Percentiles rank a stretch among this genome's conserved stretches.
Evolutionary conservation across 2,329 filamentous ascomycete species (phyloP).

Genomic region (Beauveria asiatica): DNA sequence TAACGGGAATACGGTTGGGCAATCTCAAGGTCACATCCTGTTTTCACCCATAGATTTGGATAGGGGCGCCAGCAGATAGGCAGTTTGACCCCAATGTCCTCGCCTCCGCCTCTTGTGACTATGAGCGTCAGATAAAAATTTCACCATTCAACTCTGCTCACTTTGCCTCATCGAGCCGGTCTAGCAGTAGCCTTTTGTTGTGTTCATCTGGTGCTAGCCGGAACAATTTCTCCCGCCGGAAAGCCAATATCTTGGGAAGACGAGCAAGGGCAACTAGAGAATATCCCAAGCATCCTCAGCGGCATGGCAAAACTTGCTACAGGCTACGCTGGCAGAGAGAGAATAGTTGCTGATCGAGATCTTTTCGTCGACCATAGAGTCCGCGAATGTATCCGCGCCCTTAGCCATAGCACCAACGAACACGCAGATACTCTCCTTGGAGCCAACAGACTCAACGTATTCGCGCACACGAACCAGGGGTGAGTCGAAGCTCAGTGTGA

Average conservation of each 20-base stretch:
- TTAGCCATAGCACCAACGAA: conserved; percentile 99
- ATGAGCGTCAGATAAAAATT: neutral
- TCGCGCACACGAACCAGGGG: conserved; percentile 79
- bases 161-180: neutral
- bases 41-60: neutral
- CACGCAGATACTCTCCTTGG: conserved; percentile 90
- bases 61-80: neutral
- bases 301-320: conserved; percentile 98
- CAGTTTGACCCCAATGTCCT: neutral
- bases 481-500: conserved; percentile 91
- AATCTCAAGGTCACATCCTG: neutral
- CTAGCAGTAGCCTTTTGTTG: neutral
- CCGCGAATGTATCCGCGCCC: conserved; percentile 89
- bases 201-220: neutral
- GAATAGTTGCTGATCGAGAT: conserved; percentile 99
- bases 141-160: neutral
- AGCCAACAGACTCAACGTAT: conserved; percentile 70
- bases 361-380: conserved; percentile 88
- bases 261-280: conserved; percentile 43
- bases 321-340: conserved; percentile 92
- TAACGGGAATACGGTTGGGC: neutral
- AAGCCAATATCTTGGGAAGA: neutral
- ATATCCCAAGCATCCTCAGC: conserved; percentile 95
- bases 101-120: neutral
- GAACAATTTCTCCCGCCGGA: neutral